Evolutionary conservation across 2,329 filamentous ascomycete genomes (phyloP).

Genomic region (Mycosphaerelloides madeirae): DNA sequence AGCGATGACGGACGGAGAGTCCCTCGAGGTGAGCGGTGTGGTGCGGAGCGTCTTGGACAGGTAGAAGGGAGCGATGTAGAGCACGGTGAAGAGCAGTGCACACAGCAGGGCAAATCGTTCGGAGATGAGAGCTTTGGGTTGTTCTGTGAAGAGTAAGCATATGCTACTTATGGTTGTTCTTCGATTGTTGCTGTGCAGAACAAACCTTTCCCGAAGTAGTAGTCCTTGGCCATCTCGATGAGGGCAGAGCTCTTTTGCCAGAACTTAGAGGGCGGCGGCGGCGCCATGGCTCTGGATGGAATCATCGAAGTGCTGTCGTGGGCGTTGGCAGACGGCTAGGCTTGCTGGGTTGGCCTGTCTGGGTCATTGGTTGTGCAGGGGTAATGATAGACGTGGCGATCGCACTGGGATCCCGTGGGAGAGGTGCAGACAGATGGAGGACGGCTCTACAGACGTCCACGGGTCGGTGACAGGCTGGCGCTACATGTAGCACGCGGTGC

Average conservation of each 20-base stretch:
- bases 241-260: constrained; percentile 11
- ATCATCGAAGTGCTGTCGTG: not conserved
- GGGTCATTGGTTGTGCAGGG: too few species aligned
- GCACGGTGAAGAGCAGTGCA: constrained; percentile 67
- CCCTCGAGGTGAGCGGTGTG: constrained; percentile 71
- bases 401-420: not conserved
- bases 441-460: not conserved
- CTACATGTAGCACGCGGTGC: not conserved
- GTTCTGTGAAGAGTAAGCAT: constrained; percentile 7
- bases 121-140: constrained; percentile 19
- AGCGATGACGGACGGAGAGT: constrained; percentile 84
- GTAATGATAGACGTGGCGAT: not conserved
- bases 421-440: not conserved
- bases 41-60: constrained; percentile 73
- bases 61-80: constrained; percentile 92
- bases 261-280: constrained; percentile 1
- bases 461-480: not conserved
- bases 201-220: constrained; percentile 14
- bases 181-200: constrained; percentile 1
- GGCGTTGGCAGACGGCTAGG: not conserved
- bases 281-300: constrained; percentile 10
- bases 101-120: constrained; percentile 28
- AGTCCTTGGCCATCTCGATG: constrained; percentile 13
- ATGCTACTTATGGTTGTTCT: constrained; percentile 5
- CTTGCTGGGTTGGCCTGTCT: not conserved